Conservation (phyloP, 164 flowering plant species). For the Nelumbo lutea region DNA sequence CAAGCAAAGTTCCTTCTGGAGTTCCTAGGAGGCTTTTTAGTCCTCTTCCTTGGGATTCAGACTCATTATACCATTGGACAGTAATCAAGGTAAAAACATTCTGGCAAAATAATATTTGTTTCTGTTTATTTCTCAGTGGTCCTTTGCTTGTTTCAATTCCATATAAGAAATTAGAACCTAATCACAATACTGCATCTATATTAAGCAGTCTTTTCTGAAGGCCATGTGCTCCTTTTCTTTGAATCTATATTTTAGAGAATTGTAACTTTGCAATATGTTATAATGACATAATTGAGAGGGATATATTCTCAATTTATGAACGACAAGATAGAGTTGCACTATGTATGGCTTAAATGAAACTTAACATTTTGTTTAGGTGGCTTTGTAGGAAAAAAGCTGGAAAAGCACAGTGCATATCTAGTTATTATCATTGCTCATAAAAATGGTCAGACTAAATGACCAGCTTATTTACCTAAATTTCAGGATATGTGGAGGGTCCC, state of each 20-base stretch:
- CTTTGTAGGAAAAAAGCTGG: background rate
- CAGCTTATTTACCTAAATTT: constrained; percentile 11
- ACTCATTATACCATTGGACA: constrained; percentile 25
- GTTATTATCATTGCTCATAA: background rate
- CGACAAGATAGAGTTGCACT: background rate
- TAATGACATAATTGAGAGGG: background rate
- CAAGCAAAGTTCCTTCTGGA: constrained; percentile 22
- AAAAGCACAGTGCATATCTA: background rate
- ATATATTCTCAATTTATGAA: background rate
- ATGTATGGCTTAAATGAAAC: background rate
- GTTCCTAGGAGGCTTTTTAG: constrained; percentile 29
- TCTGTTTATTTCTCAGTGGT: background rate
- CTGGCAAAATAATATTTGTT: background rate
- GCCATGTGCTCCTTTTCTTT: too few species aligned
- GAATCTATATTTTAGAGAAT: too few species aligned
- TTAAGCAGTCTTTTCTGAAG: too few species aligned
- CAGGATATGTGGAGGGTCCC: constrained; percentile 58
- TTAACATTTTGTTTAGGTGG: background rate
- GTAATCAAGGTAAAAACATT: constrained; percentile 20
- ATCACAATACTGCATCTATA: too few species aligned
- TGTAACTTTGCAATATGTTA: background rate
- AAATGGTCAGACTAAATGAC: background rate
- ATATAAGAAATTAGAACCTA: background rate
- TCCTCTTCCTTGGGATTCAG: constrained; percentile 27
- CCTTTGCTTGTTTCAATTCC: background rate